Evolutionary conservation across 495 filamentous ascomycete species (phyloP).

Genomic region (Friedmanniomyces endolithicus): DNA sequence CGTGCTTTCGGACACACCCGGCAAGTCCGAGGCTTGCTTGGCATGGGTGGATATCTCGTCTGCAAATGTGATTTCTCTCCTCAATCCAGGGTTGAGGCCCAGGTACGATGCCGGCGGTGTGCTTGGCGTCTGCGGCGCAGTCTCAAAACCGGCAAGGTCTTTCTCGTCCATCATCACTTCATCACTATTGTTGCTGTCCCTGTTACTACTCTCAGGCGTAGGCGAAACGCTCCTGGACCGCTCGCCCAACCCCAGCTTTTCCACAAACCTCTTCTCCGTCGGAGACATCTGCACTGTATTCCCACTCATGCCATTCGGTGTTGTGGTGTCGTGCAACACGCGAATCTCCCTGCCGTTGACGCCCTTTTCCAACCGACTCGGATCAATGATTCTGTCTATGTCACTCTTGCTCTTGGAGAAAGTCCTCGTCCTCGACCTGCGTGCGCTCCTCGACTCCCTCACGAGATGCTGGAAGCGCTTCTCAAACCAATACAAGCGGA

Average conservation of each 20-base stretch:
- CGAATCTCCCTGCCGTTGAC: slow-evolving; percentile 61
- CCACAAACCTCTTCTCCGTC: slow-evolving; percentile 8
- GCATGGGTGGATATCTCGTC: slow-evolving; percentile 36
- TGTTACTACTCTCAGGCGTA: slow-evolving; percentile 9
- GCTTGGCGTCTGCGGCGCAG: slow-evolving; percentile 4
- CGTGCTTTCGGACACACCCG: not conserved
- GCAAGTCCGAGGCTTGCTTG: slow-evolving; percentile 5
- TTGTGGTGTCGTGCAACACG: slow-evolving; percentile 42
- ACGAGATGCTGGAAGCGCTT: slow-evolving; percentile 78
- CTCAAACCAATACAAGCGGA: slow-evolving; percentile 95
- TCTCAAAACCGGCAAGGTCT: slow-evolving; percentile 16
- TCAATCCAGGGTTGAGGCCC: slow-evolving; percentile 10
- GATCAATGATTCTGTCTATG: slow-evolving; percentile 30
- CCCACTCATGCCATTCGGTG: slow-evolving; percentile 28
- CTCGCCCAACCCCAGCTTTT: slow-evolving; percentile 4
- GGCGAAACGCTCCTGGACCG: slow-evolving; percentile 5
- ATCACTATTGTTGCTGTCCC: slow-evolving; percentile 2
- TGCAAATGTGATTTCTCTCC: slow-evolving; percentile 49
- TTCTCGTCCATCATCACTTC: slow-evolving; percentile 27
- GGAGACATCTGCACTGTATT: slow-evolving; percentile 11
- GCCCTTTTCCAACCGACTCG: slow-evolving; percentile 47
- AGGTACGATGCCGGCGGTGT: slow-evolving; percentile 4
- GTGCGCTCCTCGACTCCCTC: slow-evolving; percentile 41
- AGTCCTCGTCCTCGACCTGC: slow-evolving; percentile 38
- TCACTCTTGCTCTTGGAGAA: slow-evolving; percentile 45